Percentiles rank a stretch among this genome's conserved stretches.
phyloP scores from a whole-genome alignment of 306 rosid species.

The Leucaena leucocephala region DNA sequence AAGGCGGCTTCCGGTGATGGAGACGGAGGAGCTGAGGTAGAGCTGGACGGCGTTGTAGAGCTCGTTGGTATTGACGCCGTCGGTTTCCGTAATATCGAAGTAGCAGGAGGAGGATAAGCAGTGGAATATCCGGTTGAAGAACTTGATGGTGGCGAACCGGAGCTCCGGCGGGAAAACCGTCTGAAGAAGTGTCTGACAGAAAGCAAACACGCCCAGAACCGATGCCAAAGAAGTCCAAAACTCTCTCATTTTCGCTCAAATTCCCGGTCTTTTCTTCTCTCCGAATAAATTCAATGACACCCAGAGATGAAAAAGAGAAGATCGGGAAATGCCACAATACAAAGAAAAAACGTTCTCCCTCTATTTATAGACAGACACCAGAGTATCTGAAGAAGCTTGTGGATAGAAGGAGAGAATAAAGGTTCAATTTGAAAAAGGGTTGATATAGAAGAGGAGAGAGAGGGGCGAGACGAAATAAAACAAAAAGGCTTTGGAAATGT shows the following conservation, averaged over 20 bases:
- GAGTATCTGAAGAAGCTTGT: not conserved
- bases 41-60: constrained; percentile 98
- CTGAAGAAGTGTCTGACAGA: constrained; percentile 81
- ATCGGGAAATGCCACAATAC: not conserved
- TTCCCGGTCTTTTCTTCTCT: not conserved
- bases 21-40: constrained; percentile 76
- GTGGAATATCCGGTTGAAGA: constrained; percentile 57
- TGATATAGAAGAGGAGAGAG: constrained; percentile 27
- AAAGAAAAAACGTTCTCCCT: not conserved
- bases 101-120: constrained; percentile 79
- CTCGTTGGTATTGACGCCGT: constrained; percentile 97
- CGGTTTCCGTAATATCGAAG: constrained; percentile 95
- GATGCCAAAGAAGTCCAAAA: constrained; percentile 90
- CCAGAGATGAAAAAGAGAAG: not conserved
- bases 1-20: constrained; percentile 66
- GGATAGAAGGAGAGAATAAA: constrained; percentile 1
- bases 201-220: constrained; percentile 79
- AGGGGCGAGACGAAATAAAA: constrained; percentile 32
- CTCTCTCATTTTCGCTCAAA: constrained; percentile 55
- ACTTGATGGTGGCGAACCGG: constrained; percentile 67
- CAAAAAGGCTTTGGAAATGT: constrained; percentile 30
- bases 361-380: constrained; percentile 1
- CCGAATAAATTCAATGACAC: not conserved
- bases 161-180: constrained; percentile 88
- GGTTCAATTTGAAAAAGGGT: not conserved